Evolutionary conservation across 257 asterid species (phyloP), one percentile per base, ranked within the genome.

Genomic region (Capsicum chinense): DNA sequence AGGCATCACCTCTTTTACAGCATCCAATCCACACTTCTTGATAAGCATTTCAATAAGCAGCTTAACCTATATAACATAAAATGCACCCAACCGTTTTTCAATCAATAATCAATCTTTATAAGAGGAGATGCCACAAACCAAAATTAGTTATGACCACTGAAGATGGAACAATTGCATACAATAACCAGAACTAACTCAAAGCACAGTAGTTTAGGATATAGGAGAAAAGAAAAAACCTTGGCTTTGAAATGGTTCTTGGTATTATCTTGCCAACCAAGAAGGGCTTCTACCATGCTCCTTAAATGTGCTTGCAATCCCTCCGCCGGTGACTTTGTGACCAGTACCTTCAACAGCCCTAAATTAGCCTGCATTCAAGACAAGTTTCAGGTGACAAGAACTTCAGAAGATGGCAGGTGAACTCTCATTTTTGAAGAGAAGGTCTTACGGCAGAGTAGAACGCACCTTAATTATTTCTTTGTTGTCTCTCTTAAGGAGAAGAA

Each of bases 11-110:
- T 86, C 86, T 91, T 90, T 93, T 54, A 96, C 98, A 83, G 98
- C 97, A 89, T 92, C 97, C 84, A 96, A 26, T 52, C 99, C 99
- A 84, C 98, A 96, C 91, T 93, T 96, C 91, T 90, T 96, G 88
- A 96, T 92, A 39, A 96, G 98, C 98, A 96, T 96, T 87, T 94
- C 99, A 86, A 96, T 89, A 37, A 96, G 97, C 87, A 90, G 87
- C 88, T 96, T 96, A 78, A 96, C 93, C 98, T 96, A 83, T 84
- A 88, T 68, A 83, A 52, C 64, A 54, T 60, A 13, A 48, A 39
- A 76, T 76, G 70, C 66, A 84, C 12, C 37, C 66, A 78, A 5
- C 44, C 33, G 15, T 26, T 74, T 16, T 71, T 21, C 78, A 58
- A 71, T 83, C 56, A n/a, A 83, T 54, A 37, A 5, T 15, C 19